Conservation (phyloP, 768 basidiomycete species). For the Lactarius quietus region DNA sequence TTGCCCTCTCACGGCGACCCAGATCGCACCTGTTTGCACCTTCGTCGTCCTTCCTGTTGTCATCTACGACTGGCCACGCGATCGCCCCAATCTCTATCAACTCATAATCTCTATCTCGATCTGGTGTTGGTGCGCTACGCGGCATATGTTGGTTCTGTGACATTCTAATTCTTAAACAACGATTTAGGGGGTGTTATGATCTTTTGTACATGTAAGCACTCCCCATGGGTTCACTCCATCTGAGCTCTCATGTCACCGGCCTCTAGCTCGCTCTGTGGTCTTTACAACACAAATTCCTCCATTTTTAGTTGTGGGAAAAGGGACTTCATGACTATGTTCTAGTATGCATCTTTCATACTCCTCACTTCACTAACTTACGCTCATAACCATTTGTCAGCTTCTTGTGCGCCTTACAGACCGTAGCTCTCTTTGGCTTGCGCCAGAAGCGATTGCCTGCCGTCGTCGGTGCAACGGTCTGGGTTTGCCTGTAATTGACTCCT, state of each 20-base stretch:
- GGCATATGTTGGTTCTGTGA: neutral
- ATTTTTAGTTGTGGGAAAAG: slow-evolving; percentile 43
- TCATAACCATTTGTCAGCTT: slow-evolving; percentile 28
- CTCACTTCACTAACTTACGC: slow-evolving; percentile 13
- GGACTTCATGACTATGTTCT: slow-evolving; percentile 40
- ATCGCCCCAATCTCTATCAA: slow-evolving; percentile 59
- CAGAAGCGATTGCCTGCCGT: slow-evolving; percentile 64
- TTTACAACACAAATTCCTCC: slow-evolving; percentile 33
- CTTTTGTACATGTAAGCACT: slow-evolving; percentile 45
- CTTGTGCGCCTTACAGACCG: slow-evolving; percentile 47
- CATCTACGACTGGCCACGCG: slow-evolving; percentile 68
- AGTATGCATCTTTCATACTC: slow-evolving; percentile 27
- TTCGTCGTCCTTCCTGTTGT: slow-evolving; percentile 63
- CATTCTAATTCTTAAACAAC: slow-evolving; percentile 19
- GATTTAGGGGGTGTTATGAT: slow-evolving; percentile 54
- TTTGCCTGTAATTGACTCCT: slow-evolving; percentile 28
- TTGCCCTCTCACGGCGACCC: slow-evolving; percentile 1
- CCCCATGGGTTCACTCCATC: neutral
- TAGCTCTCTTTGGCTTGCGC: slow-evolving; percentile 68
- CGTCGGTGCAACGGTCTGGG: slow-evolving; percentile 53
- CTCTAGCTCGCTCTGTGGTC: slow-evolving; percentile 42
- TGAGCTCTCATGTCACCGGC: neutral
- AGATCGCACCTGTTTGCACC: slow-evolving; percentile 57
- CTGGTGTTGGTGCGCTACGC: slow-evolving; percentile 59
- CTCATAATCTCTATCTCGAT: slow-evolving; percentile 51